A percentile compares a stretch with the other conserved stretches of the same genome.
Evolutionary conservation across 2,329 filamentous ascomycete genomes (phyloP).

Genomic region (Pseudogymnoascus sp.): DNA sequence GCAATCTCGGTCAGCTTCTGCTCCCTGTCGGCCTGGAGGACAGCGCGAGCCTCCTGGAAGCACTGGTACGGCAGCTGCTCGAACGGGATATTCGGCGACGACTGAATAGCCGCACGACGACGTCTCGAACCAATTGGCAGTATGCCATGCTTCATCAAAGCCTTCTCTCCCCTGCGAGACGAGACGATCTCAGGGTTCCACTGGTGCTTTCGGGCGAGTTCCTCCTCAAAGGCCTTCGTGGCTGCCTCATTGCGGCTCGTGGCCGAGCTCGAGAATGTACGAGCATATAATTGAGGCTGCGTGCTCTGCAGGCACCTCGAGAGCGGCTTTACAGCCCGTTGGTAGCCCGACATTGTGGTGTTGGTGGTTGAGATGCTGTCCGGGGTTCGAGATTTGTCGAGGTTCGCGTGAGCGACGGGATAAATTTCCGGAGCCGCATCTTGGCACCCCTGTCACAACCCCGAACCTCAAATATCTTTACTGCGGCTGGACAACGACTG

Average conservation of each 20-base stretch:
- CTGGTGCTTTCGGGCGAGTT: slow-evolving; percentile 32
- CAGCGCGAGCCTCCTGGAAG: slow-evolving; percentile 88
- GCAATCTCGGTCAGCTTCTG: slow-evolving; percentile 73
- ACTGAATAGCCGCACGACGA: slow-evolving; percentile 66
- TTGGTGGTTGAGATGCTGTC: not conserved
- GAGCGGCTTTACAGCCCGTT: slow-evolving; percentile 51
- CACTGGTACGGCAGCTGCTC: slow-evolving; percentile 94
- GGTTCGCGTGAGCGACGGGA: slow-evolving; percentile 13
- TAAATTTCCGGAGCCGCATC: slow-evolving; percentile 20
- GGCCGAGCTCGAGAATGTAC: slow-evolving; percentile 24
- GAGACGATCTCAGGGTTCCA: slow-evolving; percentile 64
- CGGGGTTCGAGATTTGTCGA: slow-evolving; percentile 6
- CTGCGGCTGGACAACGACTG: slow-evolving; percentile 9
- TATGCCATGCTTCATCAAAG: slow-evolving; percentile 60
- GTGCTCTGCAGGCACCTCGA: slow-evolving; percentile 44
- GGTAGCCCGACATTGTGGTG: slow-evolving; percentile 50
- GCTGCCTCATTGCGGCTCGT: slow-evolving; percentile 29
- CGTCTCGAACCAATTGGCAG: slow-evolving; percentile 76
- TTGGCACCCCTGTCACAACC: slow-evolving; percentile 1
- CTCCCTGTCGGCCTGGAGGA: slow-evolving; percentile 70
- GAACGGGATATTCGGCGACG: slow-evolving; percentile 64
- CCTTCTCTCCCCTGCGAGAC: slow-evolving; percentile 55
- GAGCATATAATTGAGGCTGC: slow-evolving; percentile 23
- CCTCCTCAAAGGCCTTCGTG: slow-evolving; percentile 28
- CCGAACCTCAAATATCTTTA: slow-evolving; percentile 16